Evolutionary conservation across 768 basidiomycete genomes (phyloP), one percentile per base, ranked within the genome.

Genomic region (Agrocybe praecox): DNA sequence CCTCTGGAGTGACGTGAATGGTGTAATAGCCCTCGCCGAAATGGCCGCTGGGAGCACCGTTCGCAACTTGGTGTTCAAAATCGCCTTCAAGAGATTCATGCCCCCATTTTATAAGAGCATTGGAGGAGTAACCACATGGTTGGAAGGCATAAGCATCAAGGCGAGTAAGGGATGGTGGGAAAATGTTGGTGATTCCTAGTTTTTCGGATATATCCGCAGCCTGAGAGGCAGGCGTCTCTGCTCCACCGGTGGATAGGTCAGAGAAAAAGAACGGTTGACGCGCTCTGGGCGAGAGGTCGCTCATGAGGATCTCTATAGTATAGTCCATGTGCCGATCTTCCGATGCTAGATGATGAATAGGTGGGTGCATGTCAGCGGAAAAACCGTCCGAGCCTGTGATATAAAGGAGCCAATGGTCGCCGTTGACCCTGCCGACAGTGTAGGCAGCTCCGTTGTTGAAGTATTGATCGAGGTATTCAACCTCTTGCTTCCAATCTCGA

Each of bases 281-380:
- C n/a, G 90, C 90, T 40, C 78, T 70, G 9, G 88, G 82, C 15
- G 89, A 83, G 18, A 99, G 85, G 62, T 91, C 84, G 49, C 94
- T 93, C 97, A 99, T 99, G 67, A 98, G 86, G 68, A 99, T 95
- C 75, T 99, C 97, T 69, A 99, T 90, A 48, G 97, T 98, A 68
- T 89, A 95, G 73, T 98, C 97, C 59, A 83, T 83, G 48, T 75
- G 70, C 14, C 70, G 63, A 46, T 65, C 61, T 56, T 61, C 61
- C 36, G 45, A 45, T 33, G 46, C 55, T 18, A 55, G 49, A 46
- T 48, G 47, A 58, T 62, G 61, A 56, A 49, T 48, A 52, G 44
- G 44, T 57, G 55, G 49, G 57, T 54, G 59, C 50, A 60, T 56
- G 17, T 59, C 49, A 55, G 61, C 40, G 49, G 65, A 62, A 61